Evolutionary conservation across 2,329 filamentous ascomycete genomes (phyloP).

Genomic region (Metarhizium sp.): DNA sequence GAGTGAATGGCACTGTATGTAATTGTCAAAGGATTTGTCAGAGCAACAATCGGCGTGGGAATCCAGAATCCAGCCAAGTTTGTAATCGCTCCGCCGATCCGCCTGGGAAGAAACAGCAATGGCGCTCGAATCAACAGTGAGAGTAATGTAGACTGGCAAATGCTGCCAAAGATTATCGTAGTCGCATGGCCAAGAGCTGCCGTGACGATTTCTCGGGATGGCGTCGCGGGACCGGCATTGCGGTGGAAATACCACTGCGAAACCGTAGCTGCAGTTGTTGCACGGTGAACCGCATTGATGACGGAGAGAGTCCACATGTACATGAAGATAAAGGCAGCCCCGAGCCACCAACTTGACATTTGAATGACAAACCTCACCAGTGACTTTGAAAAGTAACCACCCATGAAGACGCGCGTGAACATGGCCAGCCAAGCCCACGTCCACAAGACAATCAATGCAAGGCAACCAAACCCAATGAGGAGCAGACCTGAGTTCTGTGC

Average conservation of each 20-base stretch:
- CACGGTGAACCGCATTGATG: conserved; percentile 78
- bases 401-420: conserved; percentile 92
- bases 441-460: conserved; percentile 71
- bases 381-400: conserved; percentile 66
- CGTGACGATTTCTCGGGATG: conserved; percentile 70
- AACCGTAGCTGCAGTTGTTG: conserved; percentile 87
- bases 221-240: conserved; percentile 66
- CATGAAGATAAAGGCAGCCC: conserved; percentile 82
- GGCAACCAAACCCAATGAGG: conserved; percentile 68
- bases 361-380: conserved; percentile 68
- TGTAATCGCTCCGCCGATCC: conserved; percentile 54
- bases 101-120: conserved; percentile 70
- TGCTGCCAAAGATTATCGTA: conserved; percentile 83
- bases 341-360: conserved; percentile 88
- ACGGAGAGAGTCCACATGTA: conserved; percentile 93
- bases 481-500: conserved; percentile 77
- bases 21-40: conserved; percentile 85
- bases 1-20: conserved; percentile 94
- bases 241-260: conserved; percentile 99
- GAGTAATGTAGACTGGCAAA: conserved; percentile 79
- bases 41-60: conserved; percentile 71
- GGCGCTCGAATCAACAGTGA: conserved; percentile 75
- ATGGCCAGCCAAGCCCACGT: conserved; percentile 96
- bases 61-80: conserved; percentile 71
- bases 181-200: conserved; percentile 75